Conservation (phyloP, 169 alveolate genomes). For the Plasmodium ovale region DNA sequence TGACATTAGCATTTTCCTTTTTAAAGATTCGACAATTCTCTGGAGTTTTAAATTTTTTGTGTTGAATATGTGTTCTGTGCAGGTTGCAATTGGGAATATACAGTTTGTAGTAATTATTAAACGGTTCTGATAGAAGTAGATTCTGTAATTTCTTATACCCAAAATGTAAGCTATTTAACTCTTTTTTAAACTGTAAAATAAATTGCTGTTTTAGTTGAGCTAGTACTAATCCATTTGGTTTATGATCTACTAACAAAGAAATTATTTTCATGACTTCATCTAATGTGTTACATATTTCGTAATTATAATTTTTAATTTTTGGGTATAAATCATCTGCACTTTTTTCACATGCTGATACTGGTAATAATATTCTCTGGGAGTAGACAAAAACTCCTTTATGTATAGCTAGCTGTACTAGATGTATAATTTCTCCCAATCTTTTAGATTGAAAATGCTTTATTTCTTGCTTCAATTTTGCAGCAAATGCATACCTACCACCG, state of each 20-base stretch:
- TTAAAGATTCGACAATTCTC: constrained; percentile 79
- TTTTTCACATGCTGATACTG: constrained; percentile 86
- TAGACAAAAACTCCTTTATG: constrained; percentile 86
- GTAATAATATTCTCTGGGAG: constrained; percentile 84
- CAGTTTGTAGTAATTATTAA: constrained; percentile 76
- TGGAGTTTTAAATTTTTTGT: constrained; percentile 81
- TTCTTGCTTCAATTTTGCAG: constrained; percentile 80
- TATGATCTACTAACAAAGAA: constrained; percentile 83
- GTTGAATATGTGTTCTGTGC: constrained; percentile 86
- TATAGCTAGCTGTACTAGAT: constrained; percentile 85
- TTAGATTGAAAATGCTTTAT: constrained; percentile 82
- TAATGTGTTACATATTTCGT: constrained; percentile 81
- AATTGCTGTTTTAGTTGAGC: constrained; percentile 87
- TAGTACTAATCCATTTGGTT: constrained; percentile 82
- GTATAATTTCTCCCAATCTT: constrained; percentile 86
- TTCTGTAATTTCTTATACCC: constrained; percentile 85
- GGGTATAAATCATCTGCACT: constrained; percentile 88
- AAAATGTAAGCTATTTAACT: constrained; percentile 81
- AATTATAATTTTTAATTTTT: constrained; percentile 75
- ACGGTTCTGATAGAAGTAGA: constrained; percentile 80
- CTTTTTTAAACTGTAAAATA: constrained; percentile 83
- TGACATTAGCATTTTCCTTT: constrained; percentile 67
- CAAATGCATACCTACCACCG: constrained; percentile 88
- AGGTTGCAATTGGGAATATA: constrained; percentile 84
- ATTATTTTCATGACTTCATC: constrained; percentile 81